Evolutionary conservation across 2,329 filamentous ascomycete species (phyloP).

Genomic region (Cadophora sp.): DNA sequence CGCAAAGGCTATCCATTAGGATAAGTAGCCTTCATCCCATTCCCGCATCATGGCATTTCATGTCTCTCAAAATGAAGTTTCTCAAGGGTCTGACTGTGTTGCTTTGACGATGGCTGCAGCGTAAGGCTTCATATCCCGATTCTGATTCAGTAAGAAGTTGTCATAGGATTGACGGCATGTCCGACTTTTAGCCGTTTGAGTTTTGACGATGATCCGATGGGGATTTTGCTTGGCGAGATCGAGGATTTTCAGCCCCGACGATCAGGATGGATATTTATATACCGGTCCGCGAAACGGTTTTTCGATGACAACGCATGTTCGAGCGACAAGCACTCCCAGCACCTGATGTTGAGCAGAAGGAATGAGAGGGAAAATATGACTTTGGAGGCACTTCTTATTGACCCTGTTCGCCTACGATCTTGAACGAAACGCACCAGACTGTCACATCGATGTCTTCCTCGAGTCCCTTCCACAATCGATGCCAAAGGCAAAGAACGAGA

Average conservation of each 20-base stretch:
- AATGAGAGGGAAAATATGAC: neutral
- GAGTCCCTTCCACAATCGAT: too few relatives aligned
- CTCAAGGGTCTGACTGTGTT: neutral
- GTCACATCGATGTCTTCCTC: too few relatives aligned
- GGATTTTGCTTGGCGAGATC: neutral
- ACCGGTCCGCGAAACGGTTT: neutral
- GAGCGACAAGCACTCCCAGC: neutral
- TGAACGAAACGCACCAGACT: too few relatives aligned
- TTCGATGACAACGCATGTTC: neutral
- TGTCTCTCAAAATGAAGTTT: neutral
- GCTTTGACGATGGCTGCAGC: neutral
- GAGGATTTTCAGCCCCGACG: neutral
- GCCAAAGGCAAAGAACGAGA: too few relatives aligned
- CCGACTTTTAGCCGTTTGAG: constrained; percentile 14
- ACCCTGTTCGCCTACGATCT: too few relatives aligned
- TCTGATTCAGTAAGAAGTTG: neutral
- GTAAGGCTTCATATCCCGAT: constrained; percentile 7
- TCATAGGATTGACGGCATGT: neutral
- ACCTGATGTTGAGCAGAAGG: neutral
- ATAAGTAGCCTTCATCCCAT: neutral
- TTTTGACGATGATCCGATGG: neutral
- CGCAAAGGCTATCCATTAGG: neutral
- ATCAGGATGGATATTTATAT: neutral
- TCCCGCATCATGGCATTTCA: neutral
- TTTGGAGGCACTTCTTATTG: neutral